A percentile compares a stretch with the other conserved stretches of the same genome.
phyloP scores from a whole-genome alignment of 2,329 filamentous ascomycete species.

The Hymenoscyphus fraxineus region DNA sequence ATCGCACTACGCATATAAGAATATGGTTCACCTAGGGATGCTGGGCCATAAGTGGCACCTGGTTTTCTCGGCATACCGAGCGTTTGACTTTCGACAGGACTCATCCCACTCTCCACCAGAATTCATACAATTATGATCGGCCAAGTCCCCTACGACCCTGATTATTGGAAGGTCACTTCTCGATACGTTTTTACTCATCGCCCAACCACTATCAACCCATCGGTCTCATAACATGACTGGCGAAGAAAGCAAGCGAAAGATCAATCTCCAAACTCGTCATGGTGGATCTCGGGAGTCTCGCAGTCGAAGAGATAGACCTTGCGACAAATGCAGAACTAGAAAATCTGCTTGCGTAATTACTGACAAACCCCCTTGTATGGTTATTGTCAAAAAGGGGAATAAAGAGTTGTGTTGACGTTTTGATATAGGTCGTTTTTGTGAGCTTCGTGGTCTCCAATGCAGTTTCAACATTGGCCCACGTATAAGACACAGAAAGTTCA shows the following conservation, averaged over 20 bases:
- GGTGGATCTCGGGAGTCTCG: slow-evolving; percentile 39
- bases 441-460: slow-evolving; percentile 27
- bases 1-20: neutral
- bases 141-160: slow-evolving; percentile 7
- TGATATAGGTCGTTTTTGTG: slow-evolving; percentile 30
- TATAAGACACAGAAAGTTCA: slow-evolving; percentile 9
- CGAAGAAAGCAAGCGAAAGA: slow-evolving; percentile 35
- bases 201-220: slow-evolving; percentile 1
- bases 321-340: slow-evolving; percentile 43
- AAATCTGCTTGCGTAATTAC: slow-evolving; percentile 48
- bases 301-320: slow-evolving; percentile 46
- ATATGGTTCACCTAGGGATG: neutral
- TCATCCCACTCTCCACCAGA: neutral
- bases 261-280: slow-evolving; percentile 42
- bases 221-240: neutral
- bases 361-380: slow-evolving; percentile 43
- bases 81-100: neutral
- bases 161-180: neutral
- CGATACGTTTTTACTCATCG: neutral
- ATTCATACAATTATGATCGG: slow-evolving; percentile 6
- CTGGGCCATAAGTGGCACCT: neutral
- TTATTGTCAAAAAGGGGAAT: neutral
- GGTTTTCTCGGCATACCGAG: neutral
- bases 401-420: slow-evolving; percentile 3
- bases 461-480: slow-evolving; percentile 26